These are phyloP conservation scores for Fraxinus greggii DNA, from an alignment of 305 asterid genomes.

Conservation along the genomic window DNA sequence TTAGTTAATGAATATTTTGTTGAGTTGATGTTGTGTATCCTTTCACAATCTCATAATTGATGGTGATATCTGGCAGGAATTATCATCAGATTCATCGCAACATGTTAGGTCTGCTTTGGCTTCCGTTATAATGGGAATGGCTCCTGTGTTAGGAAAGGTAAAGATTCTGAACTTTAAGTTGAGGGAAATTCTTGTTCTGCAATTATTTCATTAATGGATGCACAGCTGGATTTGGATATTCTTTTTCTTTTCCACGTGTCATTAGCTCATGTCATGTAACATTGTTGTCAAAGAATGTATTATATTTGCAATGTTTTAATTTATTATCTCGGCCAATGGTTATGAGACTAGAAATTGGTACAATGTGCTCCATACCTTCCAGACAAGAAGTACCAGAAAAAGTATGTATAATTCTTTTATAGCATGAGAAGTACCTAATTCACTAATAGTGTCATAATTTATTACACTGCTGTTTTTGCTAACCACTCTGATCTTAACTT, in stretches of 20 bases:
- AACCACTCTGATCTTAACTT: background rate
- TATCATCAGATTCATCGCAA: conserved; percentile 91
- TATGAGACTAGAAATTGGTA: background rate
- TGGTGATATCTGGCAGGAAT: conserved; percentile 50
- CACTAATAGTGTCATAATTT: background rate
- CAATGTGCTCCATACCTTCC: background rate
- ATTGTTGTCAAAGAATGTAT: background rate
- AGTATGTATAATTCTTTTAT: background rate
- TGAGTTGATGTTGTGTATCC: background rate
- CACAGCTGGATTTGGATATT: background rate
- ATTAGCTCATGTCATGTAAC: background rate
- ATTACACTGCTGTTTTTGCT: background rate
- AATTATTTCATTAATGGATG: conserved; percentile 2
- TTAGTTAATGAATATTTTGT: background rate
- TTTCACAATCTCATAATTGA: conserved; percentile 2
- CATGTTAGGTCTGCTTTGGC: conserved; percentile 94
- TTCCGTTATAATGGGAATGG: conserved; percentile 93
- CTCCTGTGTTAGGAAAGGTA: conserved; percentile 93
- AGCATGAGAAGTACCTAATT: background rate
- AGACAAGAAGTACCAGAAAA: background rate
- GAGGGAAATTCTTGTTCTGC: conserved; percentile 13
- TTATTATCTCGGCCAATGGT: background rate
- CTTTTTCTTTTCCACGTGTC: background rate
- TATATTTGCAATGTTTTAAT: background rate
- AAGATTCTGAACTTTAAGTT: background rate